These are phyloP conservation scores for Ceriops zippeliana DNA, from an alignment of 345 rosid genomes.

Conservation along the genomic window DNA sequence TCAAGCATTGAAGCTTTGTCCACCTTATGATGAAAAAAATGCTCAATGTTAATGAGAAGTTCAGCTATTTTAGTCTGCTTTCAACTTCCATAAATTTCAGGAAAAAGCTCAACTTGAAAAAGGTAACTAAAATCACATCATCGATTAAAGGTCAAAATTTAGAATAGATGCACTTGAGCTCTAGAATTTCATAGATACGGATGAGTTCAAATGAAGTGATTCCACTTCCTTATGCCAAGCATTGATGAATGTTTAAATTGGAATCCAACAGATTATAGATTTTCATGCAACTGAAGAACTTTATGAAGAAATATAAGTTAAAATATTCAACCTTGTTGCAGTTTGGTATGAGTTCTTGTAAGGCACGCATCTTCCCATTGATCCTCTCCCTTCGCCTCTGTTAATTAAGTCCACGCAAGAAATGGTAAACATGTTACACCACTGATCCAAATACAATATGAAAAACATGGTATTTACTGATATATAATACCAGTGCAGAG, in stretches of 20 bases:
- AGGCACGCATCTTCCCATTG: slow-evolving; percentile 88
- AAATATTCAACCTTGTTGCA: slow-evolving; percentile 62
- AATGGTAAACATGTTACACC: slow-evolving; percentile 10
- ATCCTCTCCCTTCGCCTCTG: slow-evolving; percentile 92
- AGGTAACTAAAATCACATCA: neutral
- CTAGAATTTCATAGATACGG: neutral
- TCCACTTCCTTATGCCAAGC: neutral
- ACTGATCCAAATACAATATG: slow-evolving; percentile 2
- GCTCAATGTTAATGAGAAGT: slow-evolving; percentile 15
- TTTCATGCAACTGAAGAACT: neutral
- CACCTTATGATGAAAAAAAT: slow-evolving; percentile 45
- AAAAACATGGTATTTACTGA: slow-evolving; percentile 5
- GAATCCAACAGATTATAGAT: neutral
- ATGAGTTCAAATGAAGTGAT: neutral
- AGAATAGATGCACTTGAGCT: neutral
- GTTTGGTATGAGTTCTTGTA: slow-evolving; percentile 94
- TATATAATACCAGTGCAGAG: too few species aligned
- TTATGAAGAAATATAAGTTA: neutral
- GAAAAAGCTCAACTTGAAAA: slow-evolving; percentile 7
- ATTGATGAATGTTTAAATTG: neutral
- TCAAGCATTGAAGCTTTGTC: slow-evolving; percentile 98
- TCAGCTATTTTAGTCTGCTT: slow-evolving; percentile 4
- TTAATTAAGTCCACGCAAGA: slow-evolving; percentile 21
- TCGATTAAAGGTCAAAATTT: neutral
- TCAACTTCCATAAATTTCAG: neutral